A percentile compares a stretch with the other conserved stretches of the same genome.
Conservation (phyloP, 768 basidiomycete genomes). For the Clavulina sp. region DNA sequence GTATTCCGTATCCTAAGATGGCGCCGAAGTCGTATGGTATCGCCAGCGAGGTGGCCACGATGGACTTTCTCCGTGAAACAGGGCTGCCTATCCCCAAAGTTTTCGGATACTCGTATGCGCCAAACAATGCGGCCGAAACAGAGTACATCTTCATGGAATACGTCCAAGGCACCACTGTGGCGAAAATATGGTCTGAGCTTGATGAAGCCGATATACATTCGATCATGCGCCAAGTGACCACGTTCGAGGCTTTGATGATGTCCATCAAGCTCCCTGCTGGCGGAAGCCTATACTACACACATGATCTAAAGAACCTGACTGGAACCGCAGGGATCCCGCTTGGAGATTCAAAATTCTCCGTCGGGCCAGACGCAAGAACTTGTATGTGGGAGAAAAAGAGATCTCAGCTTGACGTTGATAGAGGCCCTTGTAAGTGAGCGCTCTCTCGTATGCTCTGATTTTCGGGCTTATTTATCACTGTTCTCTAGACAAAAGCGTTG, state of each 20-base stretch:
- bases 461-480: constrained; percentile 18
- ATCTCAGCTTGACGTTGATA: constrained; percentile 29
- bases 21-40: constrained; percentile 17
- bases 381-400: constrained; percentile 35
- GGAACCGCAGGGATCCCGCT: constrained; percentile 21
- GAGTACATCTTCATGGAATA: constrained; percentile 20
- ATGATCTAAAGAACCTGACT: constrained; percentile 28
- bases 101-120: constrained; percentile 19
- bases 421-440: constrained; percentile 37
- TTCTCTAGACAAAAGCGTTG: constrained; percentile 26
- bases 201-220: constrained; percentile 25
- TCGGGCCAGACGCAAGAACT: constrained; percentile 24
- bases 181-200: constrained; percentile 26
- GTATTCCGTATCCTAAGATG: constrained; percentile 17
- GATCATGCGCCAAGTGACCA: constrained; percentile 26
- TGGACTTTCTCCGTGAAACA: constrained; percentile 15
- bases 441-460: constrained; percentile 19
- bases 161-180: constrained; percentile 24
- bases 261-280: constrained; percentile 31
- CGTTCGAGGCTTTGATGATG: constrained; percentile 34
- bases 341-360: constrained; percentile 25
- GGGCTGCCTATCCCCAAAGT: constrained; percentile 19
- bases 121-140: constrained; percentile 16
- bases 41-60: constrained; percentile 20
- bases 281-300: constrained; percentile 31